Evolutionary conservation across 176 grass and related monocot genomes (phyloP), one percentile per base, ranked within the genome.

Genomic region (Rhynchospora tenuis): DNA sequence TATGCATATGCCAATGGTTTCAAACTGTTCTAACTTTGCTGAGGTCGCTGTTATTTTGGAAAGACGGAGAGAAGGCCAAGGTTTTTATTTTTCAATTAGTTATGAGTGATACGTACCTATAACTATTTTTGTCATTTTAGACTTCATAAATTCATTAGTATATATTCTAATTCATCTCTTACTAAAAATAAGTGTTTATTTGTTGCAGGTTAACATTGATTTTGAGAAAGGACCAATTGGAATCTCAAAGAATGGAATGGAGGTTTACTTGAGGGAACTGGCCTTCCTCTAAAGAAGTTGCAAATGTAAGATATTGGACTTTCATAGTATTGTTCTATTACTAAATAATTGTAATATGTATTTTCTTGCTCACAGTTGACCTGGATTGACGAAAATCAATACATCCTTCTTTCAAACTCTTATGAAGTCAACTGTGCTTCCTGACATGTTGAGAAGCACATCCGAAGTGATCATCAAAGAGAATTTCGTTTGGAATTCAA

Each of bases 401-500:
- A 65, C 16, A 50, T 1, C 48, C 24, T 2, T 75, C 38, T 59
- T 70, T 57, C 86, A 80, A 88, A 70, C 80, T 88, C 45, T 86
- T 63, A n/a, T 97, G 38, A 91, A 97, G 72, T 89, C 90, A 60
- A 97, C 92, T 44, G 95, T 97, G 85, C 90, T 97, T 64, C 94
- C 94, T 75, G 92, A 94, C 85, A 97, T 97, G 94, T 97, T 97
- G 64, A 97, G 87, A 81, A 87, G 87, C 81, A 97, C 94, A 80
- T 97, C 94, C n/a, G 80, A 94, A 70, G 70, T 90, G 14, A 97
- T 97, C 81, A 97, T 92, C 55, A 92, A 94, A 91, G 94, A 92
- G 81, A 97, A 97, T 83, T 83, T 92, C 82, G 94, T 94, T 92
- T 97, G 94, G 94, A 97, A 97, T n/a, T n/a, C n/a, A n/a, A n/a